These are phyloP conservation scores for Naematelia encephala DNA, from an alignment of 768 basidiomycete genomes.

Conservation along the genomic window DNA sequence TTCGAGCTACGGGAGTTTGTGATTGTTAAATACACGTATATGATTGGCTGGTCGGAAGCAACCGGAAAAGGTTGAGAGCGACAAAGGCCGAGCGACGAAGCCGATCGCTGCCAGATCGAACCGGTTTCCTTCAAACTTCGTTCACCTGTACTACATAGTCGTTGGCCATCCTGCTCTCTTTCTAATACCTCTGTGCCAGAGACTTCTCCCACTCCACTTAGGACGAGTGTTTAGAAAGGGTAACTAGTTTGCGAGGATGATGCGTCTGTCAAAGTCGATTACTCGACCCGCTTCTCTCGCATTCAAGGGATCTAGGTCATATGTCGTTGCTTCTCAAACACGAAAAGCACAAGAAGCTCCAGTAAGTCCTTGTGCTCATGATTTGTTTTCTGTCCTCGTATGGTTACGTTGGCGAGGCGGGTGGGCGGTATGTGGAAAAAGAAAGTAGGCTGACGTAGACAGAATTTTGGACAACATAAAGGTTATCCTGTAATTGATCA, in stretches of 20 bases:
- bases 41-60: not conserved
- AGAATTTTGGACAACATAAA: slow-evolving; percentile 49
- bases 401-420: no score
- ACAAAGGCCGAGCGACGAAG: slow-evolving; percentile 3
- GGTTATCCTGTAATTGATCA: slow-evolving; percentile 93
- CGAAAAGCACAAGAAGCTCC: slow-evolving; percentile 46
- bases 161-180: no score
- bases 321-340: slow-evolving; percentile 41
- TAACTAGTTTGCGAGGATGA: no score
- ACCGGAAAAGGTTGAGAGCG: not conserved
- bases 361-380: slow-evolving; percentile 24
- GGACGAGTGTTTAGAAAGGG: no score
- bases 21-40: not conserved
- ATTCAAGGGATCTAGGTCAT: slow-evolving; percentile 16
- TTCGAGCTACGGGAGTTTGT: no score
- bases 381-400: no score
- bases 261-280: slow-evolving; percentile 14
- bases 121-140: no score
- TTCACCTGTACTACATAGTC: no score
- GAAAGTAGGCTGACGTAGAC: not conserved
- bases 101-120: not conserved
- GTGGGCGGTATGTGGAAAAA: no score
- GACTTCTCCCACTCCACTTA: no score
- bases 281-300: no score
- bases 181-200: no score